These are phyloP conservation scores for Rubroshorea leprosula DNA, from an alignment of 345 rosid genomes.

Conservation along the genomic window DNA sequence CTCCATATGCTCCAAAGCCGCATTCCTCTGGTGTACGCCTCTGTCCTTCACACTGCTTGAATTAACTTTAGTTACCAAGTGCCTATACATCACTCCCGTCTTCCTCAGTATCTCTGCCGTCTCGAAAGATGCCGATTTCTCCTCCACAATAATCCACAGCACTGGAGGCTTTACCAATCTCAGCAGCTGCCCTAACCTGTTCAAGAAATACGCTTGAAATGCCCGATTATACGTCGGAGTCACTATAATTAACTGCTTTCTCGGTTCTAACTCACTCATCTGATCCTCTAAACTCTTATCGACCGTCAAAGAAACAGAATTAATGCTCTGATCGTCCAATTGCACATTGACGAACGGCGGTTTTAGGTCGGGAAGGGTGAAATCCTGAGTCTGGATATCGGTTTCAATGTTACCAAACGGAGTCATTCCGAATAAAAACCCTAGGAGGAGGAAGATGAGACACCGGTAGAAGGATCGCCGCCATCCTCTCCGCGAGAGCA, in stretches of 20 bases:
- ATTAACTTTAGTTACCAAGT: constrained; percentile 54
- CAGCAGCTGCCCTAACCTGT: constrained; percentile 69
- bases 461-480: constrained; percentile 57
- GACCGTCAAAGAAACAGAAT: constrained; percentile 16
- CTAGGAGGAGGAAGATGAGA: constrained; percentile 53
- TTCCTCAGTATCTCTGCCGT: constrained; percentile 77
- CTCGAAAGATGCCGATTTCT: constrained; percentile 57
- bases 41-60: constrained; percentile 53
- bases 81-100: constrained; percentile 88
- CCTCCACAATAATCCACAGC: constrained; percentile 91
- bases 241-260: constrained; percentile 72
- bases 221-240: constrained; percentile 89
- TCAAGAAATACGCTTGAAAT: constrained; percentile 67
- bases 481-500: constrained; percentile 43
- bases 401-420: constrained; percentile 53
- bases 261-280: constrained; percentile 31
- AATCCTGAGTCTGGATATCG: too few species aligned
- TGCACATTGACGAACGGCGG: constrained; percentile 46
- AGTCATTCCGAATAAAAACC: constrained; percentile 57
- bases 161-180: constrained; percentile 73
- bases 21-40: constrained; percentile 72
- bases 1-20: constrained; percentile 74
- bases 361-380: constrained; percentile 56
- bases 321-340: constrained; percentile 30
- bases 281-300: constrained; percentile 16